These are phyloP conservation scores for Chaetomiaceae sp. DNA, from an alignment of 2,329 filamentous ascomycete species.

Conservation along the genomic window DNA sequence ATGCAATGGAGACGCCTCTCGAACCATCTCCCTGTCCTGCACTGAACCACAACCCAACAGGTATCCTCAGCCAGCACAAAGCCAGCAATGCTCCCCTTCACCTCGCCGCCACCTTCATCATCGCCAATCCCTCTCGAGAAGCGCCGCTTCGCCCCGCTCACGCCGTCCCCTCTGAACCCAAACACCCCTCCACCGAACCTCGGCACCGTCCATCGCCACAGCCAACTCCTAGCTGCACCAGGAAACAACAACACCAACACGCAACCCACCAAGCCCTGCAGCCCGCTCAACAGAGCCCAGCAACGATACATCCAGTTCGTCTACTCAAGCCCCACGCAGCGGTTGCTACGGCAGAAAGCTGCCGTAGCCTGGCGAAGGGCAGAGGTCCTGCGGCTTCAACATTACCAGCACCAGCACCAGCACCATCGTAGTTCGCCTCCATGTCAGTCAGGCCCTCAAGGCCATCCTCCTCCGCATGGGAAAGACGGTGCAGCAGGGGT, in stretches of 20 bases:
- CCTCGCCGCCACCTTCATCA: neutral
- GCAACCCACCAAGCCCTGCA: neutral
- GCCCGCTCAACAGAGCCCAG: constrained; percentile 10
- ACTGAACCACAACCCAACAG: neutral
- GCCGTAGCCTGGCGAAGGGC: constrained; percentile 37
- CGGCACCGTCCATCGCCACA: constrained; percentile 4
- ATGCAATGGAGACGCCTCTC: neutral
- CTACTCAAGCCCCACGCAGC: constrained; percentile 38
- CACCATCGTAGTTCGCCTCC: too few relatives aligned
- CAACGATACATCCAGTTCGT: constrained; percentile 18
- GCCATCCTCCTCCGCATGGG: too few relatives aligned
- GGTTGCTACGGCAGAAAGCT: constrained; percentile 40
- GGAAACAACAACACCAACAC: neutral
- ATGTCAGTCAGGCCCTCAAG: too few relatives aligned
- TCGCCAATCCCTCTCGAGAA: neutral
- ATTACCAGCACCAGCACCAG: neutral
- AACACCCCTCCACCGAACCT: neutral
- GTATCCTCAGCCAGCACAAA: neutral
- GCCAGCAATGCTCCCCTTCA: neutral
- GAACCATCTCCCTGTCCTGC: neutral
- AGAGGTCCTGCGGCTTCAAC: constrained; percentile 24
- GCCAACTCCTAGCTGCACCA: constrained; percentile 1
- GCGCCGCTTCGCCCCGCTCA: constrained; percentile 24
- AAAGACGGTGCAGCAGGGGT: too few relatives aligned
- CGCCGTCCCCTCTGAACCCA: constrained; percentile 31